These are phyloP conservation scores for Tothia fuscella DNA, from an alignment of 2,329 filamentous ascomycete genomes.

Conservation along the genomic window DNA sequence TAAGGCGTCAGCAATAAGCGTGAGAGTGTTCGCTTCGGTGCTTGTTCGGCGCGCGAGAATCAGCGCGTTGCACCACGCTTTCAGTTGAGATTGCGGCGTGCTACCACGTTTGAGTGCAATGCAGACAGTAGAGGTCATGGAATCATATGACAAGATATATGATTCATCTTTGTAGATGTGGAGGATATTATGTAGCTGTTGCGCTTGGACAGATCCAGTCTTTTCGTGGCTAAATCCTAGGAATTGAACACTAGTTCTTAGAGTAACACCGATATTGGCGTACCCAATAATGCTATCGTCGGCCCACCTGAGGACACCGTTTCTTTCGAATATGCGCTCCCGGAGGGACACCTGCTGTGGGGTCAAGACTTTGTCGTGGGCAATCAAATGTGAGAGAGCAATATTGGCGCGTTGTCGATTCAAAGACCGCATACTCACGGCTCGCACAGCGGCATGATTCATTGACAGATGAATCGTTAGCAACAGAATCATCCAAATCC, in stretches of 20 bases:
- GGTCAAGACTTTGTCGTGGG: constrained; percentile 37
- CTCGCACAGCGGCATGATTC: constrained; percentile 75
- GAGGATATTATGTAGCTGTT: constrained; percentile 36
- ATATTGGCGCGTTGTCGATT: constrained; percentile 81
- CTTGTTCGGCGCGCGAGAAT: constrained; percentile 28
- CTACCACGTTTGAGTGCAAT: constrained; percentile 54
- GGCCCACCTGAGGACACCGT: constrained; percentile 51
- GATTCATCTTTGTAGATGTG: constrained; percentile 37
- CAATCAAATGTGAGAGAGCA: constrained; percentile 49
- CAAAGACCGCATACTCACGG: constrained; percentile 71
- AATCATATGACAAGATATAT: constrained; percentile 51
- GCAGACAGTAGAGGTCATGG: constrained; percentile 29
- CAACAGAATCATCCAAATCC: constrained; percentile 58
- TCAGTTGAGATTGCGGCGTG: constrained; percentile 39
- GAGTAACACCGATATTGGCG: constrained; percentile 41
- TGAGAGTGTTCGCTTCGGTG: constrained; percentile 25
- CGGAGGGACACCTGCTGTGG: constrained; percentile 52
- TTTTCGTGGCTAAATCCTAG: not conserved
- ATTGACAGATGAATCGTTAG: constrained; percentile 67
- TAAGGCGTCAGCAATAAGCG: constrained; percentile 24
- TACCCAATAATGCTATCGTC: constrained; percentile 37
- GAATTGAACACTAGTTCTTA: constrained; percentile 17
- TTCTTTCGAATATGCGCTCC: constrained; percentile 49
- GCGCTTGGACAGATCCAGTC: constrained; percentile 9
- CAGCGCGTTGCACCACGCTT: constrained; percentile 52